Conservation (phyloP, 257 asterid species). For the Agastache rugosa region DNA sequence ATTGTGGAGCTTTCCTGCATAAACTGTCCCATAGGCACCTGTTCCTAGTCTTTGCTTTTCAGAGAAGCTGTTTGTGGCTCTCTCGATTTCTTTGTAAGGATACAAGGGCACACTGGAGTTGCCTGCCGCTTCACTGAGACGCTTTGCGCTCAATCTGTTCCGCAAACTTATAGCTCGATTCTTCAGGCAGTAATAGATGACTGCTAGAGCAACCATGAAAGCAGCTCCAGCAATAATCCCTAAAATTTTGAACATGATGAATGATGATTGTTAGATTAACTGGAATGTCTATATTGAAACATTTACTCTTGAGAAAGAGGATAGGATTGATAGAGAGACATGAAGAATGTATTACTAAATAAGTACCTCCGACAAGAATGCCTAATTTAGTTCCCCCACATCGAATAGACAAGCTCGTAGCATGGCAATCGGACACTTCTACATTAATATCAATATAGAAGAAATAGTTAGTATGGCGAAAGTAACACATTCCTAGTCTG, state of each 20-base stretch:
- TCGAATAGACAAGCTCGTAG: conserved; percentile 47
- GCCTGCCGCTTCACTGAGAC: conserved; percentile 75
- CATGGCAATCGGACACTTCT: conserved; percentile 53
- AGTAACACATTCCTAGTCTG: background rate
- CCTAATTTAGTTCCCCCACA: conserved; percentile 56
- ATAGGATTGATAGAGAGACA: conserved; percentile 13
- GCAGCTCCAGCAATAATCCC: conserved; percentile 77
- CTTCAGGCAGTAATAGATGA: conserved; percentile 52
- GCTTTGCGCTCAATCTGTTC: conserved; percentile 61
- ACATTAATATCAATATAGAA: conserved; percentile 32
- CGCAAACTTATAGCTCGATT: conserved; percentile 50
- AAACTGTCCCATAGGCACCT: conserved; percentile 96
- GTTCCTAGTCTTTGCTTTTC: conserved; percentile 85
- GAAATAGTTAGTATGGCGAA: conserved; percentile 5
- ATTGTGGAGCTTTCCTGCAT: conserved; percentile 80
- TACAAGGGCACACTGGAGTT: conserved; percentile 62
- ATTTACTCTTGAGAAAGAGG: background rate
- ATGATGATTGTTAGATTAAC: background rate
- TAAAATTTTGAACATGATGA: conserved; percentile 26
- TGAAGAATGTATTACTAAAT: conserved; percentile 3
- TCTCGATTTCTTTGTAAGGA: conserved; percentile 75
- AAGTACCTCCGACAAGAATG: conserved; percentile 74
- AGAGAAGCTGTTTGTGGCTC: conserved; percentile 72
- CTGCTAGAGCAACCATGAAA: conserved; percentile 45
- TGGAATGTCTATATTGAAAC: background rate